Base-by-base conservation (phyloP, 169 alveolate genomes). In the Plasmodium vivax region DNA sequence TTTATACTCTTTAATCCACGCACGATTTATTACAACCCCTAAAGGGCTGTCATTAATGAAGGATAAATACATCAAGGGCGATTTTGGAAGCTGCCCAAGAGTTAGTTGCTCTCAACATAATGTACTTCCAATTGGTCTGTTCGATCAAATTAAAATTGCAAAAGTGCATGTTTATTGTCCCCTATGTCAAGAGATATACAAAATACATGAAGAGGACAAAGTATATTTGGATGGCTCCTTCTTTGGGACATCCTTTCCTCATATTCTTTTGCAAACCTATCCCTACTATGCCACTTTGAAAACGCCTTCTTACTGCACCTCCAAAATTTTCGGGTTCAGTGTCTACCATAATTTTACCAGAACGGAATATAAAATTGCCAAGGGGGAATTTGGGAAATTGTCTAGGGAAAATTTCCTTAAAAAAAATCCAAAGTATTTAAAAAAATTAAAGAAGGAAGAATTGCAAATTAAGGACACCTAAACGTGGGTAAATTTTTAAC, bases 71-170 rank as follows among this genome's bases (percentile, higher is more conserved):
- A 97, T 97, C 82, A 96, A 97, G 62, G 99, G 99, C 19, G 98
- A 96, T 38, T 99, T 98, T 95, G 99, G 99, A 2, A 96, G 97
- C 71, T 99, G 99, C 95, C 99, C 99, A 4, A 97, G 99, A 91
- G 99, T 98, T 12, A 96, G 98, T 47, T 99, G 99, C 90, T 98
- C 99, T 91, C 98, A 99, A 85, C 98, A 98, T 93, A 97, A 97
- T 84, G 98, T 98, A 14, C 91, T 99, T n/a, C 99, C 99, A 32
- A 98, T 98, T 36, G 99, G 99, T 32, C 96, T 98, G 93, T 96
- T 98, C 58, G 99, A 98, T 92, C 99, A 98, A 82, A 93, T 98
- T 30, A 97, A 98, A 82, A 98, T 97, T 80, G 97, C 98, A 41
- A 96, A 99, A 93, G 99, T 98, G 10, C 98, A 98, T 96, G 97